phyloP scores from a whole-genome alignment of 768 basidiomycete species.

The Mycena vitilis region DNA sequence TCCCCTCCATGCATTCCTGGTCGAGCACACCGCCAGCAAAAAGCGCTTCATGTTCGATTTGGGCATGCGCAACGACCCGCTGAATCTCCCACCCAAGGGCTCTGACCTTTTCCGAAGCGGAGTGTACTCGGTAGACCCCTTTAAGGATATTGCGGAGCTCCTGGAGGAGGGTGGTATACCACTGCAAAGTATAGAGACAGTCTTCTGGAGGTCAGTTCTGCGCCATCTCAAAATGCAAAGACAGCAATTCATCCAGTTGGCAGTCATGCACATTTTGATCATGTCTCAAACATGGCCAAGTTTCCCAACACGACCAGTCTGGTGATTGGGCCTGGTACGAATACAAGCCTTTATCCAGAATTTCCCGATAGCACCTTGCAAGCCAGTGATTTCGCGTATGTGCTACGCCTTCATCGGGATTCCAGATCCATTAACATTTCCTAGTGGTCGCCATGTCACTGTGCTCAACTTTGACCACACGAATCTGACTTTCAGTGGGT shows the following conservation, averaged over 20 bases:
- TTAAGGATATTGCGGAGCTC: slow-evolving; percentile 33
- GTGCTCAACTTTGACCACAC: slow-evolving; percentile 24
- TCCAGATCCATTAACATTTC: background rate
- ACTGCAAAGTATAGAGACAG: slow-evolving; percentile 30
- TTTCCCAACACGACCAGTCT: slow-evolving; percentile 25
- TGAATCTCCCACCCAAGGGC: slow-evolving; percentile 28
- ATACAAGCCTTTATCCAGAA: slow-evolving; percentile 31
- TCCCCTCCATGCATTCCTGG: slow-evolving; percentile 28
- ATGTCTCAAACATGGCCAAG: slow-evolving; percentile 28
- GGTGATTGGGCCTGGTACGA: slow-evolving; percentile 31
- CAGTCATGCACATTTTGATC: slow-evolving; percentile 34
- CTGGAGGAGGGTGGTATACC: slow-evolving; percentile 28
- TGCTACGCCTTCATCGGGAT: background rate
- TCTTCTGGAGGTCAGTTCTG: slow-evolving; percentile 28
- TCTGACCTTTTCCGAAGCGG: slow-evolving; percentile 13
- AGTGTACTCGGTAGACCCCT: slow-evolving; percentile 12
- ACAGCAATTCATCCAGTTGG: background rate
- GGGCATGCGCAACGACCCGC: slow-evolving; percentile 22
- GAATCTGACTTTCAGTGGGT: slow-evolving; percentile 24
- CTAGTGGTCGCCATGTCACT: slow-evolving; percentile 28
- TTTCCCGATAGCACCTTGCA: slow-evolving; percentile 22
- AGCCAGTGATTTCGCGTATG: slow-evolving; percentile 35
- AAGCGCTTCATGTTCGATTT: slow-evolving; percentile 32
- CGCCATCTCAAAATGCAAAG: background rate
- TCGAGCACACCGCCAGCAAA: slow-evolving; percentile 25